Conservation (phyloP, 1,139 yeast species). For the Sugiyamaella japonica region DNA sequence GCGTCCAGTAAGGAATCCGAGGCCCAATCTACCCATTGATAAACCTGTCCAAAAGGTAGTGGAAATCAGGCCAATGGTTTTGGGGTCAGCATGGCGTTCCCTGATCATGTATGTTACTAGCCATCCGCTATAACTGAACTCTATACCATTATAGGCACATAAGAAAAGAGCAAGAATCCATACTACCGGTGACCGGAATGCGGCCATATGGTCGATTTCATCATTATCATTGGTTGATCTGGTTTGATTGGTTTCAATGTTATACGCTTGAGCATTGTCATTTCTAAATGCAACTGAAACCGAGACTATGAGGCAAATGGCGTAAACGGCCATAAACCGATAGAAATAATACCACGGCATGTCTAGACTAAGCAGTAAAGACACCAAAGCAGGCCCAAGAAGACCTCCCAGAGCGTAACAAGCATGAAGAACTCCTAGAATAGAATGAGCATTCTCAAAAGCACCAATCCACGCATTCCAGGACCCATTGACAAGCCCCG, state of each 20-base stretch:
- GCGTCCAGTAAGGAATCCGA: slow-evolving; percentile 41
- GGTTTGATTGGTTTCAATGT: slow-evolving; percentile 16
- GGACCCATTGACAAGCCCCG: slow-evolving; percentile 55
- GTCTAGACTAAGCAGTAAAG: slow-evolving; percentile 49
- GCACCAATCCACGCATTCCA: slow-evolving; percentile 56
- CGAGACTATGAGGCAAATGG: slow-evolving; percentile 24
- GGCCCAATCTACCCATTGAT: slow-evolving; percentile 56
- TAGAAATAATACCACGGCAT: slow-evolving; percentile 52
- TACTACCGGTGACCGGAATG: slow-evolving; percentile 31
- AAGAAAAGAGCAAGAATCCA: slow-evolving; percentile 59
- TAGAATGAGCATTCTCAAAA: slow-evolving; percentile 50
- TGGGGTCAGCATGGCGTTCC: slow-evolving; percentile 51
- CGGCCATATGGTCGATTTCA: slow-evolving; percentile 20
- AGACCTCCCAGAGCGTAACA: slow-evolving; percentile 64
- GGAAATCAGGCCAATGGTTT: slow-evolving; percentile 58
- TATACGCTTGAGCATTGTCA: slow-evolving; percentile 24
- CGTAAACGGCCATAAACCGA: slow-evolving; percentile 47
- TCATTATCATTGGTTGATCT: slow-evolving; percentile 2
- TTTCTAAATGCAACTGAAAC: slow-evolving; percentile 23
- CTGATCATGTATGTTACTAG: slow-evolving; percentile 60
- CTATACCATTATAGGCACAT: slow-evolving; percentile 64
- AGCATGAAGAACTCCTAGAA: slow-evolving; percentile 57
- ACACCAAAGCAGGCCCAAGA: slow-evolving; percentile 55
- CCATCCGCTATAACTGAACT: slow-evolving; percentile 73
- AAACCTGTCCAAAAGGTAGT: slow-evolving; percentile 75